Evolutionary conservation across 805 yeast genomes (phyloP), one percentile per base, ranked within the genome.

Genomic region (Sugiyamaella boreocaroliniensis): DNA sequence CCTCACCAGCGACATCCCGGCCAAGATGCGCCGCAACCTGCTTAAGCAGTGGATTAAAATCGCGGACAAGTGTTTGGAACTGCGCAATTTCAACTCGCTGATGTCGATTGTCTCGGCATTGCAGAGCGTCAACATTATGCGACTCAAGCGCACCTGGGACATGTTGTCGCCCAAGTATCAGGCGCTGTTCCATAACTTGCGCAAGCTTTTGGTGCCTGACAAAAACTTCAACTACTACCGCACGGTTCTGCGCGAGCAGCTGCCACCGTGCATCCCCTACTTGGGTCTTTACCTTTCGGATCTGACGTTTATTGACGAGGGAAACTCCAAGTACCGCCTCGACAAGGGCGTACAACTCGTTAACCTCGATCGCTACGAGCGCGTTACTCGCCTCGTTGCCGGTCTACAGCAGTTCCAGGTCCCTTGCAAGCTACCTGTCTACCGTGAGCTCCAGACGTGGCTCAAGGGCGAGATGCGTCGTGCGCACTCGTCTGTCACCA

Each of bases 41-140:
- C 58, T 70, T 44, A 65, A 66, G 57, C 65, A 59, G 41, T 70
- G 73, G 73, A 67, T 70, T 55, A 65, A 64, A 44, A 56, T 68
- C 15, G 73, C 73, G 10, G 61, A 65, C 29, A 64, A 61, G 43
- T 56, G 69, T 55, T 54, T 57, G 45, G 63, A 60, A 22, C 52
- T 64, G 16, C 63, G 68, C 14, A 69, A 68, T 52, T 63, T 62
- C 54, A 70, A 70, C 59, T 57, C 66, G 8, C 49, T 64, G 37
- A 60, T 69, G 34, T 61, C 71, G 2, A 66, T 70, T 29, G 55
- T 68, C 11, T 57, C 64, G 8, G 64, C 71, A 2, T 62, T 70
- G 41, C 69, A 67, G 57, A 62, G 68, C 14, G 66, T 69, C 16
- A 62, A 65, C n/a, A 68, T 70, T 42, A 50, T 58, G 34, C 62